A percentile compares a stretch with the other conserved stretches of the same genome.
Evolutionary conservation across 1,284 basidiomycete genomes (phyloP).

Genomic region (Fomitopsis palustris): DNA sequence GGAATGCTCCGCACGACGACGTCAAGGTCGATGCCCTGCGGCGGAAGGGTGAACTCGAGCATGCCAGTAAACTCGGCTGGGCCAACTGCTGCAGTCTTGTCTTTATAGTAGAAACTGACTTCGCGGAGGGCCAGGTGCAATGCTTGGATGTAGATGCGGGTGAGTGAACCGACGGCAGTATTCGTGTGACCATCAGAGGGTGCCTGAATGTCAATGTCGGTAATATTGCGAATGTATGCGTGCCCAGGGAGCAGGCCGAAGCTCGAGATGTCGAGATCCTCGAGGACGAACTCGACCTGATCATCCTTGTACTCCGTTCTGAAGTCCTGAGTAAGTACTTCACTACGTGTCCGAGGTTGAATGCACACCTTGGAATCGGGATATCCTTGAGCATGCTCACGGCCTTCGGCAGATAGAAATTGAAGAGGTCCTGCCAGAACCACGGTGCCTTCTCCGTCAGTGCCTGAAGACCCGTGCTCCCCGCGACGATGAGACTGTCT

Average conservation of each 20-base stretch:
- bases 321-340: not conserved
- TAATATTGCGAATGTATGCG: conserved; percentile 68
- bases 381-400: conserved; percentile 47
- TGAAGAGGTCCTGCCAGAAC: conserved; percentile 72
- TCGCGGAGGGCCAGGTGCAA: conserved; percentile 58
- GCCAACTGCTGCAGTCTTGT: conserved; percentile 48
- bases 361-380: conserved; percentile 59
- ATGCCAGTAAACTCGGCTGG: conserved; percentile 58
- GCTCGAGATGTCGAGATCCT: conserved; percentile 64
- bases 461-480: conserved; percentile 41
- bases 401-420: conserved; percentile 55
- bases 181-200: conserved; percentile 32
- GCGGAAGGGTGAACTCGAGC: conserved; percentile 55
- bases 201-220: conserved; percentile 63
- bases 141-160: conserved; percentile 59
- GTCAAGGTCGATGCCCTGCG: conserved; percentile 63
- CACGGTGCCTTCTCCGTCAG: conserved; percentile 57
- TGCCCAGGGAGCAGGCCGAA: conserved; percentile 65
- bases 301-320: conserved; percentile 67
- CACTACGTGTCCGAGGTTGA: not conserved
- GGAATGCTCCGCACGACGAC: conserved; percentile 61
- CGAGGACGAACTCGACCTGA: conserved; percentile 66
- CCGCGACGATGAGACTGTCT: conserved; percentile 37
- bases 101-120: conserved; percentile 68
- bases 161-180: conserved; percentile 55